Base-by-base conservation (phyloP, 1,139 yeast species). In the Blastobotrys indianensis region DNA sequence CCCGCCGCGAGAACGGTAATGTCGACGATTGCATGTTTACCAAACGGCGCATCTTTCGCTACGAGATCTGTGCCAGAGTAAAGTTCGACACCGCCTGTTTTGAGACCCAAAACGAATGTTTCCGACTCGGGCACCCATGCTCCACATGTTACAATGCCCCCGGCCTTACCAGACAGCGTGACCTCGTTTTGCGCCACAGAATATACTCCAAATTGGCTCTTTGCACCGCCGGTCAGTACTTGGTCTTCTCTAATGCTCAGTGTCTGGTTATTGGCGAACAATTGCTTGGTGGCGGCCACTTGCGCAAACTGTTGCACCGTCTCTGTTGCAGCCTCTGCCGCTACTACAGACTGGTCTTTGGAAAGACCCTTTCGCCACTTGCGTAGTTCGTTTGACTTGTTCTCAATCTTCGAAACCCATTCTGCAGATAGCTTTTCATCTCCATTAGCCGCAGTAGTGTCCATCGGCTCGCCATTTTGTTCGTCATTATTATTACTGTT, bases 1-100 rank as follows among this genome's bases (percentile, higher is more conserved):
- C 59, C 54, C 30, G 65, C 59, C 38, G 66, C 66, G 1, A 77
- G 76, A 50, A 69, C 73, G 1, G 62, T 52, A 11, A 68, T 54
- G 34, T 53, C 56, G 1, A 58, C 45, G 2, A 69, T 50, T 2
- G 57, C 54, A 32, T 37, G 32, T 7, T 31, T 37, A 12, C 17
- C 32, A 32, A 25, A 37, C 11, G 28, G 20, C 11, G 31, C 16
- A 8, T 23, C n/a, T 10, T 28, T 23, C 25, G 17, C 37, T 15
- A 17, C 25, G 6, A 34, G 37, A 4, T 20, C 25, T 4, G 37
- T 34, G 3, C 13, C 13, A 15, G 23, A 12, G 37, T 51, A 56
- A 10, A 47, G 41, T n/a, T 57, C 56, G 1, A 59, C 39, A 1
- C 41, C 32, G 4, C 62, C 62, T n/a, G 50, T 40, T 36, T 56